phyloP scores from a whole-genome alignment of 2,329 filamentous ascomycete species.

The Epicoccum nigrum region DNA sequence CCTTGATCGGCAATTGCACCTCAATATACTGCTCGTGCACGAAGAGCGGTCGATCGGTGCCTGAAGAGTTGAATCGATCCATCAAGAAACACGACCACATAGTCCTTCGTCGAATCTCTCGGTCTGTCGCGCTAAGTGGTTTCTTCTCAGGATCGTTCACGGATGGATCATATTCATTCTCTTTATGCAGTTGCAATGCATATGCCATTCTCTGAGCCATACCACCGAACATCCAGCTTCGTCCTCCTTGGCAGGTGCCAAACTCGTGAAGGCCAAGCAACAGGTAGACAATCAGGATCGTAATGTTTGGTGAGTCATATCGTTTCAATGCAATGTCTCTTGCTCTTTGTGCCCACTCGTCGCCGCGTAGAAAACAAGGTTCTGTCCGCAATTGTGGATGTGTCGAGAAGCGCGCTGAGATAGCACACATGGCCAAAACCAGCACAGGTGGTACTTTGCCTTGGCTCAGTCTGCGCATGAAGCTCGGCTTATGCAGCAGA shows the following conservation, averaged over 20 bases:
- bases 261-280: slow-evolving; percentile 93
- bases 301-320: slow-evolving; percentile 96
- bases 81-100: slow-evolving; percentile 99
- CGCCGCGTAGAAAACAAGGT: slow-evolving; percentile 84
- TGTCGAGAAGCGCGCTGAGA: slow-evolving; percentile 92
- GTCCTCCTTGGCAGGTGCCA: slow-evolving; percentile 92
- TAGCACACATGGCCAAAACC: slow-evolving; percentile 89
- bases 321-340: slow-evolving; percentile 83
- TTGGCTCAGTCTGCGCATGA: slow-evolving; percentile 84
- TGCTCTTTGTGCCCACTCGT: slow-evolving; percentile 88
- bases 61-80: slow-evolving; percentile 97
- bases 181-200: slow-evolving; percentile 89
- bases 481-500: slow-evolving; percentile 93
- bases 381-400: slow-evolving; percentile 79
- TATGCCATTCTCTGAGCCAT: slow-evolving; percentile 98
- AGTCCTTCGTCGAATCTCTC: slow-evolving; percentile 87
- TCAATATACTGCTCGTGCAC: slow-evolving; percentile 87
- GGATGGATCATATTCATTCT: slow-evolving; percentile 80
- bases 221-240: slow-evolving; percentile 94
- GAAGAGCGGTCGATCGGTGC: slow-evolving; percentile 89
- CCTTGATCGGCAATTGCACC: slow-evolving; percentile 88
- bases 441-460: slow-evolving; percentile 87
- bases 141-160: slow-evolving; percentile 65
- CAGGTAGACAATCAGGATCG: slow-evolving; percentile 87
- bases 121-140: slow-evolving; percentile 85